Conservation (phyloP, 1,284 basidiomycete genomes). For the Trichosporon sp. region DNA sequence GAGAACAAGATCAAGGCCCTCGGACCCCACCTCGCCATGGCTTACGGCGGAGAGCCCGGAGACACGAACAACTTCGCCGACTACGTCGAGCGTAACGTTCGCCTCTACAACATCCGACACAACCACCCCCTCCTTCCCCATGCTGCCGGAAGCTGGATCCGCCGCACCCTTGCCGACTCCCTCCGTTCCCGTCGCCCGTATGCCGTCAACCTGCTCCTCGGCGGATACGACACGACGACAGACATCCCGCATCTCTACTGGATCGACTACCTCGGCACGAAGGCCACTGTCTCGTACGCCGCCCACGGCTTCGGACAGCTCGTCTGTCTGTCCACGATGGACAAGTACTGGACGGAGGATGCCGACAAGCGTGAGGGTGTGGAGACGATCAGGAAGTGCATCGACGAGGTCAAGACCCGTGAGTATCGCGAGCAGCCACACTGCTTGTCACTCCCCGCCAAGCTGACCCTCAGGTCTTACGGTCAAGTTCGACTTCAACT, state of each 20-base stretch:
- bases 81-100: constrained; percentile 90
- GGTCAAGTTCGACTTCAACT: constrained; percentile 77
- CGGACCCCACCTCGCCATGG: constrained; percentile 89
- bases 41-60: constrained; percentile 90
- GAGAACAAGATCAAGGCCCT: constrained; percentile 96
- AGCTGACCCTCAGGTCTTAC: constrained; percentile 55
- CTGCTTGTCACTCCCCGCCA: not conserved
- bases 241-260: constrained; percentile 58
- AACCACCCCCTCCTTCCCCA: constrained; percentile 80
- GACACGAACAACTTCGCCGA: constrained; percentile 97
- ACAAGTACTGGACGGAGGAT: constrained; percentile 60
- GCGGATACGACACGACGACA: constrained; percentile 74
- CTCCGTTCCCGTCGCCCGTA: constrained; percentile 85
- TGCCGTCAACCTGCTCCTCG: constrained; percentile 86
- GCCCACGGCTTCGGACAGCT: constrained; percentile 95
- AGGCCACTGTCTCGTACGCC: constrained; percentile 69
- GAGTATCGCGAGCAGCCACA: constrained; percentile 23
- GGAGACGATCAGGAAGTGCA: constrained; percentile 74
- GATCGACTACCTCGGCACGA: constrained; percentile 25
- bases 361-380: constrained; percentile 68
- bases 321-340: constrained; percentile 86
- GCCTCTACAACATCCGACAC: constrained; percentile 86
- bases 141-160: constrained; percentile 91
- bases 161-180: constrained; percentile 80
- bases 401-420: constrained; percentile 82